Percentiles rank a stretch among this genome's conserved stretches.
These are phyloP conservation scores for Kodamaea fungicola DNA, from an alignment of 1,139 yeast genomes.

Conservation along the genomic window DNA sequence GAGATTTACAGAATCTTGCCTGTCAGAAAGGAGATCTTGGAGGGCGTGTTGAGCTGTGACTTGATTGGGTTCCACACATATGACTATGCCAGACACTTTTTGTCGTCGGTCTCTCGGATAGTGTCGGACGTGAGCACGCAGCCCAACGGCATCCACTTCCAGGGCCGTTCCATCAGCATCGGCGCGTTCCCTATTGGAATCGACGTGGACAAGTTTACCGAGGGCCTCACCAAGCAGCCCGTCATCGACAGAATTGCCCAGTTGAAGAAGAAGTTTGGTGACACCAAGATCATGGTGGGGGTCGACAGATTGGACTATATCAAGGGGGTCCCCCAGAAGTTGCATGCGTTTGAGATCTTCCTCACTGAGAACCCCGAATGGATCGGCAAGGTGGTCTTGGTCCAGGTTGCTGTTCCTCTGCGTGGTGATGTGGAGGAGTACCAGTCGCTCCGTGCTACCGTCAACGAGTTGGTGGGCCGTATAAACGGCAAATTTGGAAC, in stretches of 20 bases:
- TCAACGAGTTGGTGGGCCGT: slow-evolving; percentile 93
- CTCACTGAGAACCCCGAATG: slow-evolving; percentile 93
- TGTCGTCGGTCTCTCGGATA: slow-evolving; percentile 86
- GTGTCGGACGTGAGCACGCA: slow-evolving; percentile 71
- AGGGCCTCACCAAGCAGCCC: slow-evolving; percentile 62
- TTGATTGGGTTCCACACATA: slow-evolving; percentile 98
- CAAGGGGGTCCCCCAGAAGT: slow-evolving; percentile 95
- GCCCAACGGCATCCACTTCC: slow-evolving; percentile 86
- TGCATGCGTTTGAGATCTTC: slow-evolving; percentile 93
- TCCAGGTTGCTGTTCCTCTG: slow-evolving; percentile 97
- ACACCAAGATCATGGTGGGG: slow-evolving; percentile 85
- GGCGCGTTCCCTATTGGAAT: slow-evolving; percentile 99
- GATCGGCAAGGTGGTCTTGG: slow-evolving; percentile 94
- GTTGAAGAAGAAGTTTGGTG: slow-evolving; percentile 60
- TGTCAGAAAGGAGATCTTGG: slow-evolving; percentile 86
- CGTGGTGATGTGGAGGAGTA: slow-evolving; percentile 98
- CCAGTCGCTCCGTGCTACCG: slow-evolving; percentile 88
- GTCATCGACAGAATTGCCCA: slow-evolving; percentile 66
- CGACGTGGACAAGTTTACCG: slow-evolving; percentile 86
- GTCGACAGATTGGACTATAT: slow-evolving; percentile 94
- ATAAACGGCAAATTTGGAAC: slow-evolving; percentile 97
- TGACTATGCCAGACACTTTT: slow-evolving; percentile 97
- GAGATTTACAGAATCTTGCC: slow-evolving; percentile 96
- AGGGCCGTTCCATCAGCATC: slow-evolving; percentile 74
- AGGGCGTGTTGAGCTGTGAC: slow-evolving; percentile 91